Base-by-base conservation (phyloP, 306 rosid species). In the Heteromeles arbutifolia region DNA sequence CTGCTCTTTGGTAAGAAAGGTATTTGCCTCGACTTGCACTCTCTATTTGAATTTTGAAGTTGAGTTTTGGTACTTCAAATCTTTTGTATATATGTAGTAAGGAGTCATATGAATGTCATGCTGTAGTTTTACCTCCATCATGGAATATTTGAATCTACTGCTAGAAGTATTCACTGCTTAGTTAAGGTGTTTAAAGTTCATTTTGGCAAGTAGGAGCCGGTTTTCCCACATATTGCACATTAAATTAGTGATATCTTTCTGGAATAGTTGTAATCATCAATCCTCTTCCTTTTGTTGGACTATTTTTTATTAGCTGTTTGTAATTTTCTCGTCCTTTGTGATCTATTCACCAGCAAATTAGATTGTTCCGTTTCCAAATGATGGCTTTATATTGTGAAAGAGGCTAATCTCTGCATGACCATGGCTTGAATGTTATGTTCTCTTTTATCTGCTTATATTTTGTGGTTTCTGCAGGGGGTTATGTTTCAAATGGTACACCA, bases 401-500 rank as follows among this genome's bases (percentile, higher is more conserved):
- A 70, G 62, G 61, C 19, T 5, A 48, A 28, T 62, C 25, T 62
- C 13, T 21, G 52, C 22, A 69, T 7, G 19, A 50, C 65, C 61
- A 61, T 59, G 26, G 28, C 4, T 21, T 58, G 64, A 32, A 74
- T 74, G 31, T 65, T 21, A 21, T 75, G 24, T 67, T 53, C 41
- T 29, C 28, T 65, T 15, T 45, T 52, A 37, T 52, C 11, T n/a
- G 8, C 22, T 66, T 21, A 18, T 61, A 56, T 15, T 71, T 70
- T 81, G 32, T 34, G 56, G 10, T 54, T 77, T 63, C 13, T 53
- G 32, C 78, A 95, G 99, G 97, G 67, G 93, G 93, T 28, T 96
- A 84, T 72, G 80, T 69, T 69, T 79, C 88, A 75, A 92, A 95
- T 87, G 97, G 97, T 74, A 67, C 87, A 43, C 82, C 91, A 56